Base-by-base conservation (phyloP, 768 basidiomycete species). In the Favolaschia claudopus region DNA sequence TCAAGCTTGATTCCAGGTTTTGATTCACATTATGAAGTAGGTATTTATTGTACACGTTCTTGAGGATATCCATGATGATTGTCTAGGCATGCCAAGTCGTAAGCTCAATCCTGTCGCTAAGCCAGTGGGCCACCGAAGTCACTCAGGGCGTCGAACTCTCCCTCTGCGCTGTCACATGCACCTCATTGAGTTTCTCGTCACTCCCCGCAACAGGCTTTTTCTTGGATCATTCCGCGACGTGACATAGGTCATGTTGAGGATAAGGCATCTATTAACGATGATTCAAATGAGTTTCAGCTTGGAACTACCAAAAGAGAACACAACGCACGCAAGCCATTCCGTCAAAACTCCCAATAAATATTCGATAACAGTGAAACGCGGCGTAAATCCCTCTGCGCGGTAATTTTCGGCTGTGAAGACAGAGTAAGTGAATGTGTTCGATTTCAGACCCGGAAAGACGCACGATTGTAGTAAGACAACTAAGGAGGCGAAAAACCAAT, bases 401-500 rank as follows among this genome's bases (percentile, higher is more conserved):
- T 69, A 69, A 24, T 65, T 69, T 3, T 63, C 46, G 3, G 64
- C 63, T 67, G 31, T 24, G 22, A 45, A 28, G 1, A 17, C 17
- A 29, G 1, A 15, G n/a, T 34, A 2, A 51, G 12, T 28, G 20
- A 9, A 9, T 32, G 32, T n/a, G n/a, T n/a, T n/a, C n/a, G n/a
- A n/a, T n/a, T n/a, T n/a, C n/a, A 27, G 15, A 1, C 1, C 9
- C 1, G 3, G 40, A 19, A 32, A 17, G 27, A 48, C 67, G 28
- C 15, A 68, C 65, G 62, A 31, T 68, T 66, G 24, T 61, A 68
- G 44, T 68, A 68, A 0, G 67, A 68, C 14, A 68, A 42, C 39
- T 60, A 64, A 33, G 19, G 8, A 17, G 22, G 10, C 28, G 15
- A 24, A 28, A 25, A 15, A 19, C 27, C 2, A 37, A n/a, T n/a